Conservation (phyloP, 495 filamentous ascomycete genomes). For the Cenococcum geophilum region DNA sequence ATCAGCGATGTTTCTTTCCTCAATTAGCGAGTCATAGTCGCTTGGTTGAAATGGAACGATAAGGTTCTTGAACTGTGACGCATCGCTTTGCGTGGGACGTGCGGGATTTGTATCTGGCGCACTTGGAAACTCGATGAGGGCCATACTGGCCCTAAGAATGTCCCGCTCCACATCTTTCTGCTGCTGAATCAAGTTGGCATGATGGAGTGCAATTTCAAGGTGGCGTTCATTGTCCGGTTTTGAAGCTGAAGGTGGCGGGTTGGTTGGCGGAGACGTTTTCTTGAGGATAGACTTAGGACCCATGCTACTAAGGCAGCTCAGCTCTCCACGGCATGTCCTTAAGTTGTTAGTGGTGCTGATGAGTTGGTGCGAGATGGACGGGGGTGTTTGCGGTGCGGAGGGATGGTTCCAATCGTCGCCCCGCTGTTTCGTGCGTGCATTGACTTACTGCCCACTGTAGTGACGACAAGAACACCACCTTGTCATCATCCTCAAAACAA, state of each 20-base stretch:
- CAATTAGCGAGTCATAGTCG: conserved; percentile 80
- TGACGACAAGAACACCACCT: neutral
- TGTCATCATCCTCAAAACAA: conserved; percentile 3
- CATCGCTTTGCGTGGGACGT: conserved; percentile 53
- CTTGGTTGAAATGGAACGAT: conserved; percentile 68
- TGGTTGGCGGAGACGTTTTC: conserved; percentile 39
- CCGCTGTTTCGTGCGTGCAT: neutral
- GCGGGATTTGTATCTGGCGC: conserved; percentile 49
- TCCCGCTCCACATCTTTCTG: conserved; percentile 65
- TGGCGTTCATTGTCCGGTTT: conserved; percentile 48
- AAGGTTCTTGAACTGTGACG: conserved; percentile 48
- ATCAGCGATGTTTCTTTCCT: conserved; percentile 74
- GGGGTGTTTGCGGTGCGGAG: neutral
- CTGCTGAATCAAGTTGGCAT: conserved; percentile 71
- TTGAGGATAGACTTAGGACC: conserved; percentile 53
- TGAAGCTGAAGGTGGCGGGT: conserved; percentile 37
- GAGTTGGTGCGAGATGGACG: neutral
- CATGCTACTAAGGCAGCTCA: conserved; percentile 12
- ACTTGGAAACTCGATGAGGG: conserved; percentile 58
- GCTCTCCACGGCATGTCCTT: conserved; percentile 11
- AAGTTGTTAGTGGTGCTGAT: conserved; percentile 28
- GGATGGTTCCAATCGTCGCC: neutral
- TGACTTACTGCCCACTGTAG: neutral
- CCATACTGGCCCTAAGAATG: conserved; percentile 63
- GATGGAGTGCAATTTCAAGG: conserved; percentile 62